These are phyloP conservation scores for Astragalus glycyphyllos DNA, from an alignment of 306 rosid species.

Conservation along the genomic window DNA sequence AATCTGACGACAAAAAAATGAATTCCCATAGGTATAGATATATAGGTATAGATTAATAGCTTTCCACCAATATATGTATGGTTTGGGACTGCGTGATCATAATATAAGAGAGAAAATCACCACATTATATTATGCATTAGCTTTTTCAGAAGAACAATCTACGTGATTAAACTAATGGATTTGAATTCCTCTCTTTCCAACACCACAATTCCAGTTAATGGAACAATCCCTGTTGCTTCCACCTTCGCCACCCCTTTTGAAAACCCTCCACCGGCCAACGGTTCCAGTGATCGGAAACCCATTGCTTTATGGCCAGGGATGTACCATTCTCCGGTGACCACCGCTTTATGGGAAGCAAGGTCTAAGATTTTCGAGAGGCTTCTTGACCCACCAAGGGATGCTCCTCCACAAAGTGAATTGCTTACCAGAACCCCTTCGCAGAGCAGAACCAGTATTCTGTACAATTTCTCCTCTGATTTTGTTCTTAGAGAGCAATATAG, in stretches of 20 bases:
- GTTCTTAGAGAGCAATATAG: slow-evolving; percentile 86
- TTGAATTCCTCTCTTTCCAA: slow-evolving; percentile 52
- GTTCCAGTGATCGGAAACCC: slow-evolving; percentile 57
- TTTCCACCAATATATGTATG: no score
- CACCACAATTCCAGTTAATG: slow-evolving; percentile 62
- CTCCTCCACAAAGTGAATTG: slow-evolving; percentile 88
- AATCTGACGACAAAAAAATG: no score
- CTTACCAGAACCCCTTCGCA: slow-evolving; percentile 79
- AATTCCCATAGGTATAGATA: no score
- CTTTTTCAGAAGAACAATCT: background rate
- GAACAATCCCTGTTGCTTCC: slow-evolving; percentile 71
- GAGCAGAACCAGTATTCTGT: slow-evolving; percentile 75
- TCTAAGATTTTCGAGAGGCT: slow-evolving; percentile 68
- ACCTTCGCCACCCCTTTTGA: slow-evolving; percentile 37
- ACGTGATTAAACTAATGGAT: slow-evolving; percentile 53
- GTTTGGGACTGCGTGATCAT: no score
- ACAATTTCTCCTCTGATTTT: slow-evolving; percentile 78
- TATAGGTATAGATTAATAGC: no score
- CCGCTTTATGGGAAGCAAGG: slow-evolving; percentile 93
- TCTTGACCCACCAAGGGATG: slow-evolving; percentile 81
- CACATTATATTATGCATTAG: background rate
- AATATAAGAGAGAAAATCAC: background rate
- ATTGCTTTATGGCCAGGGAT: slow-evolving; percentile 89
- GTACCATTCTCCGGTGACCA: slow-evolving; percentile 94
- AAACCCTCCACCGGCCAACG: slow-evolving; percentile 27